Conservation (phyloP, 164 flowering plant genomes). For the Houttuynia cordata region DNA sequence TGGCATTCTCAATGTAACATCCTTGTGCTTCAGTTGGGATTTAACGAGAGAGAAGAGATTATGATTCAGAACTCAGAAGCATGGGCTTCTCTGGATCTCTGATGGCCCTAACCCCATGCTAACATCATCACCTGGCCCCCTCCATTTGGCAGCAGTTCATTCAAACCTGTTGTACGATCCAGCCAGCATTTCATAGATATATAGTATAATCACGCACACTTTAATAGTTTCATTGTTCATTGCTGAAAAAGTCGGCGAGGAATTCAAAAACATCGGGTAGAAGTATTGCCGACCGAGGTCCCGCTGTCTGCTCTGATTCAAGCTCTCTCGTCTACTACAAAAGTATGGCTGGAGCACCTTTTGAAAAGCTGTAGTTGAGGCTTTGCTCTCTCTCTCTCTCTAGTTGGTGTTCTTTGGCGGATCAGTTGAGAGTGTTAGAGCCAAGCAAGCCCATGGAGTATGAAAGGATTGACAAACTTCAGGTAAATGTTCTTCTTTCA, state of each 20-base stretch:
- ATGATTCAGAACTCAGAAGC: background rate
- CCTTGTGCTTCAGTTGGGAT: background rate
- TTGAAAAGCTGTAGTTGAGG: background rate
- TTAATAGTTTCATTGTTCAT: too few species aligned
- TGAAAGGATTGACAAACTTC: conserved; percentile 78
- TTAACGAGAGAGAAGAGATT: too few species aligned
- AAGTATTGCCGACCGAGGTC: too few species aligned
- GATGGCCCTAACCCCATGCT: background rate
- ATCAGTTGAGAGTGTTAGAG: conserved; percentile 3
- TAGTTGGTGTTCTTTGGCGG: background rate
- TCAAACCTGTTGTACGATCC: background rate
- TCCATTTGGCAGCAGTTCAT: background rate
- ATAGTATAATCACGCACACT: too few species aligned
- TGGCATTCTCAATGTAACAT: background rate
- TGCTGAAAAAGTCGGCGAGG: background rate
- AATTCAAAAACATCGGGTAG: background rate
- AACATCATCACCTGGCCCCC: background rate
- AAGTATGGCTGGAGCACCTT: background rate
- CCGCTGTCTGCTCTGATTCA: background rate
- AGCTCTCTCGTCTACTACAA: background rate
- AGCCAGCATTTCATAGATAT: background rate
- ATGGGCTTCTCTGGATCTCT: background rate
- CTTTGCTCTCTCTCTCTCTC: background rate
- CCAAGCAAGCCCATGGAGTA: conserved; percentile 57
- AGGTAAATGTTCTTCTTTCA: conserved; percentile 29